These are phyloP conservation scores for Cerrena zonata DNA, from an alignment of 1,284 basidiomycete genomes.

Conservation along the genomic window DNA sequence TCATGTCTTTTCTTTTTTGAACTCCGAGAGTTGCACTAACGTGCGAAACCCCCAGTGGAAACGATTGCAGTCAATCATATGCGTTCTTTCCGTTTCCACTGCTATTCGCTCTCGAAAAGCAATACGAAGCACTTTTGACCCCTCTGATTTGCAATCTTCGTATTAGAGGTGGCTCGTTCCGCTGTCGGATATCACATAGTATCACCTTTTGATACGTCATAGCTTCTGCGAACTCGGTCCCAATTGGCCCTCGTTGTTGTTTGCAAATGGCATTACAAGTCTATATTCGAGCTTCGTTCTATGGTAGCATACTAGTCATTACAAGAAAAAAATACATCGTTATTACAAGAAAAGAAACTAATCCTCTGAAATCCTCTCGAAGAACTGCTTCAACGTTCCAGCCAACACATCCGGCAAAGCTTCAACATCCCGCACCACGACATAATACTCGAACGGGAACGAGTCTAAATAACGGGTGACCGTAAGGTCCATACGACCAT, in stretches of 20 bases:
- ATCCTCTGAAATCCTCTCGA: slow-evolving; percentile 70
- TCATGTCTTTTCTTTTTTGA: neutral
- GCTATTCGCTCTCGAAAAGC: slow-evolving; percentile 13
- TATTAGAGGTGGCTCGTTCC: slow-evolving; percentile 22
- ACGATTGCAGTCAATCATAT: too few species aligned
- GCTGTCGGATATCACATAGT: slow-evolving; percentile 19
- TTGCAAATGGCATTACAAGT: too few species aligned
- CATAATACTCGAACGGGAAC: slow-evolving; percentile 98
- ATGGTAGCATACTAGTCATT: too few species aligned
- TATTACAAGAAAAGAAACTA: slow-evolving; percentile 28
- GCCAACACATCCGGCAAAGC: slow-evolving; percentile 87
- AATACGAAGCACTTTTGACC: slow-evolving; percentile 23
- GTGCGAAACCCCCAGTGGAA: slow-evolving; percentile 3
- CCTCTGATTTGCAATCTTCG: slow-evolving; percentile 8
- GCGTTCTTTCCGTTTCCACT: neutral
- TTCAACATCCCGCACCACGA: slow-evolving; percentile 87
- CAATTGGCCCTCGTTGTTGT: too few species aligned
- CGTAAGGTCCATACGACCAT: slow-evolving; percentile 83
- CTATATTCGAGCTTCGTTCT: too few species aligned
- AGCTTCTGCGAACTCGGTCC: too few species aligned
- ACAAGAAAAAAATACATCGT: neutral
- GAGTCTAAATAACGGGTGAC: slow-evolving; percentile 89
- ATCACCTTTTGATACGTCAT: neutral
- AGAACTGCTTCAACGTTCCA: slow-evolving; percentile 90
- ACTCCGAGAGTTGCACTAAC: neutral